Percentiles rank a stretch among this genome's conserved stretches.
Evolutionary conservation across 2,329 filamentous ascomycete genomes (phyloP).

Genomic region (Pseudodiploospora longispora): DNA sequence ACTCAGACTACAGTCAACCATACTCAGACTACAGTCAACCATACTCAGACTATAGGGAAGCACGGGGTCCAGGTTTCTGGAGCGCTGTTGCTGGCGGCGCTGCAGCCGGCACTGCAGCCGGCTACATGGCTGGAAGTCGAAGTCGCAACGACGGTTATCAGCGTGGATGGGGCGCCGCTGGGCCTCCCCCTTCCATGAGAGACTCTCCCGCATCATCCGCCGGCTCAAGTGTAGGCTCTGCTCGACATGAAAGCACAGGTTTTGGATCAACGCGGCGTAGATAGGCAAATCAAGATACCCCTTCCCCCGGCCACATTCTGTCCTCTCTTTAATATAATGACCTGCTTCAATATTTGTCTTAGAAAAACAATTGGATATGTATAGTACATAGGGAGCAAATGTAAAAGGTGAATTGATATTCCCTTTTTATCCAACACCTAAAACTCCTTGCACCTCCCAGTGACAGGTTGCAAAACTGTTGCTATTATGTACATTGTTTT

Average conservation of each 20-base stretch:
- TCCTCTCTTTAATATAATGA: too few species aligned
- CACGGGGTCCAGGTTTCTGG: conserved; percentile 70
- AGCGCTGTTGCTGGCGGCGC: conserved; percentile 58
- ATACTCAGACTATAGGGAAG: conserved; percentile 1
- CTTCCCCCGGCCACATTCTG: too few species aligned
- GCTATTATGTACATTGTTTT: conserved; percentile 14
- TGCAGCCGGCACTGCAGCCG: conserved; percentile 59
- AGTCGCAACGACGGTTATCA: conserved; percentile 23
- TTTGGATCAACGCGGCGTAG: conserved; percentile 62
- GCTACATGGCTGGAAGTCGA: conserved; percentile 44
- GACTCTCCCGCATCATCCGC: conserved; percentile 26
- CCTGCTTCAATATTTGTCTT: too few species aligned
- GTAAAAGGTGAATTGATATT: neutral
- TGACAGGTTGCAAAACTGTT: conserved; percentile 5
- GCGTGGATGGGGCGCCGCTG: conserved; percentile 17
- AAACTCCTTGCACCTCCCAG: conserved; percentile 4
- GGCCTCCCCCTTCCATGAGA: conserved; percentile 10
- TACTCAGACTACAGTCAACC: conserved; percentile 4
- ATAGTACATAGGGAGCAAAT: too few species aligned
- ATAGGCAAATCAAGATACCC: conserved; percentile 18
- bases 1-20: conserved; percentile 5
- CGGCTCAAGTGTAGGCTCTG: conserved; percentile 31
- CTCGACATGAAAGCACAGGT: conserved; percentile 60
- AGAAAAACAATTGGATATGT: too few species aligned
- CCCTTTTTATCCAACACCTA: conserved; percentile 12